Percentiles rank a stretch among this genome's conserved stretches.
Conservation (phyloP, 177 flowering plant species). For the Vitis hybrid region DNA sequence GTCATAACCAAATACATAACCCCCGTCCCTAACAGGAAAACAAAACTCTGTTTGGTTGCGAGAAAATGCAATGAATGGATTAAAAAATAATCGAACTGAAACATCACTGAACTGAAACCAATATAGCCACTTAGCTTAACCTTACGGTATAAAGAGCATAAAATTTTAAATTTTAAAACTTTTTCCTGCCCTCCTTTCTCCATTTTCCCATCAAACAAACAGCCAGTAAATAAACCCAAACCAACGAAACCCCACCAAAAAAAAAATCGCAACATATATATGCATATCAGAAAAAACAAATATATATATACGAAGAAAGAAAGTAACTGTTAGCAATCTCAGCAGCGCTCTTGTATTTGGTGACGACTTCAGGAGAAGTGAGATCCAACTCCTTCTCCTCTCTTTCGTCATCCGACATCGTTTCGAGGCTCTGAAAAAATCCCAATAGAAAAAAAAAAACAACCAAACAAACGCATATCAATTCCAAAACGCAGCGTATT, state of each 20-base stretch:
- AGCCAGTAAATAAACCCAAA: not conserved
- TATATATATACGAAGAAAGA: not conserved
- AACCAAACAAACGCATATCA: not conserved
- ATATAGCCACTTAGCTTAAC: no score
- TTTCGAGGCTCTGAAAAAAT: constrained; percentile 8
- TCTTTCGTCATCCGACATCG: constrained; percentile 83
- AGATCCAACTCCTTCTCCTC: constrained; percentile 99
- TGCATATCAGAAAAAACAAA: not conserved
- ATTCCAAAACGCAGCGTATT: not conserved
- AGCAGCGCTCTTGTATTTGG: constrained; percentile 93
- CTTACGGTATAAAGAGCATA: no score
- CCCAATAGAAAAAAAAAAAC: not conserved
- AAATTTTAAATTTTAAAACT: no score
- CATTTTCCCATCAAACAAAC: not conserved
- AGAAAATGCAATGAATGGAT: not conserved
- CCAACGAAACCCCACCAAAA: not conserved
- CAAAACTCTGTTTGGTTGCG: not conserved
- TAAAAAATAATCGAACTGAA: not conserved
- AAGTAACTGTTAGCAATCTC: constrained; percentile 67
- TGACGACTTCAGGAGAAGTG: constrained; percentile 84
- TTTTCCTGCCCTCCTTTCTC: not conserved
- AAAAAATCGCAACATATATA: not conserved
- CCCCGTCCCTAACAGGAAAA: not conserved
- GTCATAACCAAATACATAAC: constrained; percentile 1
- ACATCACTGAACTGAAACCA: not conserved